phyloP scores from a whole-genome alignment of 2,329 filamentous ascomycete species.

The Trichoderma oligosporum region DNA sequence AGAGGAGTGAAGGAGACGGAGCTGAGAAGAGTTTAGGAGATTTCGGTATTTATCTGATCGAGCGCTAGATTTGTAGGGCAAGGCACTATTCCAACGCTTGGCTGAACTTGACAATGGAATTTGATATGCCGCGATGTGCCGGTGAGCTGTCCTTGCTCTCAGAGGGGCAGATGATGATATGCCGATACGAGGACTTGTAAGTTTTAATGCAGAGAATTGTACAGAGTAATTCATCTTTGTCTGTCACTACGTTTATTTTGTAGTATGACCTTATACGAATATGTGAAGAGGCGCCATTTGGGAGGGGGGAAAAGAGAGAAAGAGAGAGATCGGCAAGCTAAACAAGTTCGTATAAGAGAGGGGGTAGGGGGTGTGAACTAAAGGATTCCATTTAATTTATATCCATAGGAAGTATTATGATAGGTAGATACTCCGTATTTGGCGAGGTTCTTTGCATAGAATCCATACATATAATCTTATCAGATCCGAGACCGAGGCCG shows the following conservation, averaged over 20 bases:
- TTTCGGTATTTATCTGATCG: not conserved
- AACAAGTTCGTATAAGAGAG: not conserved
- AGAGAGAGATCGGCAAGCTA: not conserved
- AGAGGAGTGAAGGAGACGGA: not conserved
- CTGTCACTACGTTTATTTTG: not conserved
- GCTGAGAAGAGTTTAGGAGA: not conserved
- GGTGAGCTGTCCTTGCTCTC: not conserved
- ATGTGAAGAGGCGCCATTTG: slow-evolving; percentile 5
- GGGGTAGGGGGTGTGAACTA: not conserved
- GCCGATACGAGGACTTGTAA: not conserved
- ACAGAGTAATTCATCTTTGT: not conserved
- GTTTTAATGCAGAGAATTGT: not conserved
- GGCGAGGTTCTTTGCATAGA: too few relatives aligned
- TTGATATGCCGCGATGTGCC: slow-evolving; percentile 6
- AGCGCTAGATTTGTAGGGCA: not conserved
- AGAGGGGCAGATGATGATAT: not conserved
- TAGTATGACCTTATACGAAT: not conserved
- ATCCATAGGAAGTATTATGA: not conserved
- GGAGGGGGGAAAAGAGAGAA: too few relatives aligned
- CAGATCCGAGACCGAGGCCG: slow-evolving; percentile 17
- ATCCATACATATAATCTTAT: slow-evolving; percentile 13
- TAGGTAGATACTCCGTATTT: too few relatives aligned
- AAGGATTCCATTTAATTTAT: slow-evolving; percentile 2
- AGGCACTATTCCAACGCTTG: not conserved
- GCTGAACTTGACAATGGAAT: not conserved